Evolutionary conservation across 495 filamentous ascomycete species (phyloP).

Genomic region (Hypoxylon fuscum): DNA sequence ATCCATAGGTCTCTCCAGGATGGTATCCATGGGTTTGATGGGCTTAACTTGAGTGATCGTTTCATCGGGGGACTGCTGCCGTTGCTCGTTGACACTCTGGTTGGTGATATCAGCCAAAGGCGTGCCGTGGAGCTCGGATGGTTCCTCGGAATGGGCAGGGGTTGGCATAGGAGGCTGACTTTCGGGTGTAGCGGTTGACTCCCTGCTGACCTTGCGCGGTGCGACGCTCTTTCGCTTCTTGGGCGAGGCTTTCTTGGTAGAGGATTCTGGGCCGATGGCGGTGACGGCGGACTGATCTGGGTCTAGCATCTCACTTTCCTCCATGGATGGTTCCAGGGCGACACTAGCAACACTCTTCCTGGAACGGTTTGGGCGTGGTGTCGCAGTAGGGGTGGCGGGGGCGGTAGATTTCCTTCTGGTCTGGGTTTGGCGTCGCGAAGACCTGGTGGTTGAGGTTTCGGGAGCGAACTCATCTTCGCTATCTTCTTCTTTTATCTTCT

Average conservation of each 20-base stretch:
- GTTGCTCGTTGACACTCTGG: conserved; percentile 66
- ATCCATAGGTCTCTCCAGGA: conserved; percentile 90
- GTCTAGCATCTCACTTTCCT: conserved; percentile 68
- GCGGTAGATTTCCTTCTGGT: conserved; percentile 66
- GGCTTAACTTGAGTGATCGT: conserved; percentile 64
- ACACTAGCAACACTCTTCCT: conserved; percentile 40
- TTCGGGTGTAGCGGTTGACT: conserved; percentile 61
- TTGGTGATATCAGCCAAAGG: conserved; percentile 83
- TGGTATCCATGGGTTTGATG: conserved; percentile 75
- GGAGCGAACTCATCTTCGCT: conserved; percentile 83
- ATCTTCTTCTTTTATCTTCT: conserved; percentile 67
- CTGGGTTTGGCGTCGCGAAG: conserved; percentile 50
- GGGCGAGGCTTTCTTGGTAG: conserved; percentile 69
- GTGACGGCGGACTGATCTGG: conserved; percentile 60
- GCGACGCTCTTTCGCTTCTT: conserved; percentile 76
- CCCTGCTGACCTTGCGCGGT: conserved; percentile 54
- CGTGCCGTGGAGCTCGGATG: conserved; percentile 59
- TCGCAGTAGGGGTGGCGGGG: too few relatives aligned
- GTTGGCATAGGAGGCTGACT: conserved; percentile 59
- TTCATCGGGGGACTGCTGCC: conserved; percentile 44
- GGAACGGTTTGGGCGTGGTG: conserved; percentile 55
- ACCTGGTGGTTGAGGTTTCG: conserved; percentile 60
- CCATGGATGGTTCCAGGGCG: conserved; percentile 52
- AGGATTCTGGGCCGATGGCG: conserved; percentile 66
- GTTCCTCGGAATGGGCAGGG: conserved; percentile 55